Conservation (phyloP, 1,284 basidiomycete genomes). For the Paramarasmius palmivorus region DNA sequence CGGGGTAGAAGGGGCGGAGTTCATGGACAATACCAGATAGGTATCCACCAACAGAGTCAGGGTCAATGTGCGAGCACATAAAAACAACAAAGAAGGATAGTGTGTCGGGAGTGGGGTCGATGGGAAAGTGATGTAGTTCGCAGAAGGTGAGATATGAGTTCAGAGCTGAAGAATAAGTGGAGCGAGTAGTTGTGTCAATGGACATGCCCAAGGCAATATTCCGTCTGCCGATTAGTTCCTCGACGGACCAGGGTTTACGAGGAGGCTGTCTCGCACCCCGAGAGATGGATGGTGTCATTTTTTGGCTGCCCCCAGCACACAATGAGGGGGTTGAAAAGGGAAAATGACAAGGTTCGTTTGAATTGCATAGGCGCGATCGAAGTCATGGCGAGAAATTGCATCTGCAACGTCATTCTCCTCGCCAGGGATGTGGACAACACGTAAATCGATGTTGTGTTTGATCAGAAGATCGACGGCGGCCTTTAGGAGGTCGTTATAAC, state of each 20-base stretch:
- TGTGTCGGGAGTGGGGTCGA: conserved; percentile 30
- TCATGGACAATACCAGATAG: conserved; percentile 28
- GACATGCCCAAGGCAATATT: conserved; percentile 20
- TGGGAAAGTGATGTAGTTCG: conserved; percentile 26
- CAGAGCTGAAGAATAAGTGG: conserved; percentile 23
- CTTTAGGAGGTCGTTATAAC: too few relatives aligned
- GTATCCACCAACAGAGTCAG: conserved; percentile 23
- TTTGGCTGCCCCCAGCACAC: too few relatives aligned
- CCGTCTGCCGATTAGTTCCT: conserved; percentile 18
- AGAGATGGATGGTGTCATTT: neutral
- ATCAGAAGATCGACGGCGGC: too few relatives aligned
- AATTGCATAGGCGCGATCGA: too few relatives aligned
- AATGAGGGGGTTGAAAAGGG: too few relatives aligned
- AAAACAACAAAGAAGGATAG: conserved; percentile 25
- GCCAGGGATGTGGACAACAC: too few relatives aligned
- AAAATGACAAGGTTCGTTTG: too few relatives aligned
- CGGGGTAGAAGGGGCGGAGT: conserved; percentile 25
- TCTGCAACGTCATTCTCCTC: too few relatives aligned
- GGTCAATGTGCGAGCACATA: conserved; percentile 27
- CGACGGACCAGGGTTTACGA: conserved; percentile 20
- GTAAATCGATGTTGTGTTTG: too few relatives aligned
- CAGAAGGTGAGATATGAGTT: conserved; percentile 32
- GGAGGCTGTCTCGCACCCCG: conserved; percentile 15
- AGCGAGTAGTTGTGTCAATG: conserved; percentile 14
- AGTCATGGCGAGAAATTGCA: too few relatives aligned